Base-by-base conservation (phyloP, 345 rosid genomes). In the Aethionema arabicum region DNA sequence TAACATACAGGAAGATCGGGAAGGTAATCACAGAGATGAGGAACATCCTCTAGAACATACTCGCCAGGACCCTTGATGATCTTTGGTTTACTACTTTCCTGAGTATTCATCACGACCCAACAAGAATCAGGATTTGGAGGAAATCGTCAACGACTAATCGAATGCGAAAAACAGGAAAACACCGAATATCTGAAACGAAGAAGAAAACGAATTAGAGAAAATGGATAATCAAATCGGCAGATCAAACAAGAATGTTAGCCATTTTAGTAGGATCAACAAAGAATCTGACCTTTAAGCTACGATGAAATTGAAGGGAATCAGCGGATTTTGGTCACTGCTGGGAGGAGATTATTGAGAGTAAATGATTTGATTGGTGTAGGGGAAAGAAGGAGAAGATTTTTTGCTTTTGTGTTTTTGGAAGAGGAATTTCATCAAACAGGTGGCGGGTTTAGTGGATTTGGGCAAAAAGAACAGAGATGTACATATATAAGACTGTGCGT, bases 11-110 rank as follows among this genome's bases (percentile, higher is more conserved):
- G 74, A 53, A 90, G 90, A 77, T 52, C 68, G 1, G 78, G 74
- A 77, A 87, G 70, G 78, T 82, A 90, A 77, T 90, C 97, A 29
- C 77, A 52, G 46, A 85, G 68, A 57, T 88, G 96, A 71, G 90
- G 90, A 52, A 88, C 83, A 41, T 88, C 92, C 72, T 88, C 79
- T 27, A 88, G 85, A 10, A 83, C 75, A 70, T 78, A 88, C 41
- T 93, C 93, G 11, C 66, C 68, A 27, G 70, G 74, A 6, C 88
- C 90, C 9, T 62, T 43, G 36, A 77, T 69, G 68, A 76, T 38
- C 73, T 82, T 82, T n/a, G 72, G 71, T 32, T 72, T 65, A 55
- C 59, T 72, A 15, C 8, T 65, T 3, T 57, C 71, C 49, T 52
- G 38, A 52, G 32, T 36, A 39, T 43, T 44, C 66, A 58, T 71